Conservation (phyloP, 106 monocot species). For the Iris macrosiphon region DNA sequence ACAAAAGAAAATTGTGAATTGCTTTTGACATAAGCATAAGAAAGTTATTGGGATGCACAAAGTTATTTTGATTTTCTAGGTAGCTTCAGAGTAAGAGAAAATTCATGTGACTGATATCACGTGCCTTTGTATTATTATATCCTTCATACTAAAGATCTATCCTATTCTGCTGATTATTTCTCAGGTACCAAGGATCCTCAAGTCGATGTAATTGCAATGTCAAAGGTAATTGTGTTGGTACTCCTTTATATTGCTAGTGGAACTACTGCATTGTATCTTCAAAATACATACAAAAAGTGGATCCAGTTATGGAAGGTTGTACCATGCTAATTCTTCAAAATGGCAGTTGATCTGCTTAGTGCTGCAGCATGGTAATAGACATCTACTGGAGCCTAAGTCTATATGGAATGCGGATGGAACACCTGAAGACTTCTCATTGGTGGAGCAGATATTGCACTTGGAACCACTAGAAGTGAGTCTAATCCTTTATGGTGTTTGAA, state of each 20-base stretch:
- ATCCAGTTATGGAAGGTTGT: too few relatives aligned
- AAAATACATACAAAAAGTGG: background rate
- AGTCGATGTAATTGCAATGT: constrained; percentile 63
- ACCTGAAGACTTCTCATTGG: constrained; percentile 46
- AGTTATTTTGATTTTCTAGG: too few relatives aligned
- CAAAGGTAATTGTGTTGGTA: constrained; percentile 46
- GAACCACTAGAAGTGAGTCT: constrained; percentile 36
- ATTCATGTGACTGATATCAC: too few relatives aligned
- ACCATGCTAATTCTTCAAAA: background rate
- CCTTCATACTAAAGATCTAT: background rate
- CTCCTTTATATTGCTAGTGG: background rate
- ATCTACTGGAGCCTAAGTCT: constrained; percentile 72
- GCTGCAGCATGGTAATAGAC: constrained; percentile 42
- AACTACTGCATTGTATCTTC: background rate
- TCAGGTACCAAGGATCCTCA: constrained; percentile 39
- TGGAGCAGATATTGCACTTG: constrained; percentile 70
- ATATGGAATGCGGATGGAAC: constrained; percentile 93
- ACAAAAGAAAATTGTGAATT: too few relatives aligned
- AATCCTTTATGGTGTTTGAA: constrained; percentile 3
- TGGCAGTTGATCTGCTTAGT: constrained; percentile 81
- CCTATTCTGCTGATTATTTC: too few relatives aligned
- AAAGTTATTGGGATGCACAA: too few relatives aligned
- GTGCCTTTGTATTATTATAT: background rate
- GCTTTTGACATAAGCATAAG: too few relatives aligned
- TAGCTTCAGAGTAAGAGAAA: too few relatives aligned